Evolutionary conservation across 768 basidiomycete genomes (phyloP).

Genomic region (Fomitopsis pulvina): DNA sequence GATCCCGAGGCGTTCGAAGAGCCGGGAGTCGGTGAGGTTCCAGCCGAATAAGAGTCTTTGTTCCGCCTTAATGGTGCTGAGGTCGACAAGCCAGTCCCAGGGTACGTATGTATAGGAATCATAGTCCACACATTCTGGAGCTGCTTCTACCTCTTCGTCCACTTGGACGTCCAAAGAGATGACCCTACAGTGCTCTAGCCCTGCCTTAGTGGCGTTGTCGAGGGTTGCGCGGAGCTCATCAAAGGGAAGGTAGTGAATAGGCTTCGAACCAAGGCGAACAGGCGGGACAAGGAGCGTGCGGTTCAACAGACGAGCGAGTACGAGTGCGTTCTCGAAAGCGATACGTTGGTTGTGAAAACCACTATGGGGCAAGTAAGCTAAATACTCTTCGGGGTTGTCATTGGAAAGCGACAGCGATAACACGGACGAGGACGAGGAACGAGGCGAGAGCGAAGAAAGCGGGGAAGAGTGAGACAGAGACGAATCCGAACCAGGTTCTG

Average conservation of each 20-base stretch:
- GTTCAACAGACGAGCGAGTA: constrained; percentile 62
- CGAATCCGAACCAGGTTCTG: background rate
- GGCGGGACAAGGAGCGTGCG: constrained; percentile 80
- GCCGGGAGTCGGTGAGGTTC: constrained; percentile 43
- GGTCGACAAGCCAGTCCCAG: constrained; percentile 66
- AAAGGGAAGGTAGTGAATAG: constrained; percentile 33
- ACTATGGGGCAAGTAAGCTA: constrained; percentile 78
- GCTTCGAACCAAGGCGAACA: constrained; percentile 54
- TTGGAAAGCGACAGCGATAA: background rate
- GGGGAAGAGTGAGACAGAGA: background rate
- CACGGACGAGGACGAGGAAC: background rate
- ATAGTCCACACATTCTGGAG: constrained; percentile 56
- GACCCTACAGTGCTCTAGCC: constrained; percentile 43
- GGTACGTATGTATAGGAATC: constrained; percentile 55
- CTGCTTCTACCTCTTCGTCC: constrained; percentile 26
- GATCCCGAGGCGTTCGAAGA: constrained; percentile 35
- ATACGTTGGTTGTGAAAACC: constrained; percentile 86
- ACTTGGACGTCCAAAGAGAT: constrained; percentile 27
- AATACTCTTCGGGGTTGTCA: constrained; percentile 34
- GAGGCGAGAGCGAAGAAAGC: background rate
- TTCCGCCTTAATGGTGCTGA: constrained; percentile 29
- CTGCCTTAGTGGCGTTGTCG: constrained; percentile 39
- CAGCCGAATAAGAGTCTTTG: constrained; percentile 44
- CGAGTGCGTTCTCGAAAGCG: constrained; percentile 76
- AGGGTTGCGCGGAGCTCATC: constrained; percentile 14